These are phyloP conservation scores for Suillus brevipes DNA, from an alignment of 768 basidiomycete genomes.

Conservation along the genomic window DNA sequence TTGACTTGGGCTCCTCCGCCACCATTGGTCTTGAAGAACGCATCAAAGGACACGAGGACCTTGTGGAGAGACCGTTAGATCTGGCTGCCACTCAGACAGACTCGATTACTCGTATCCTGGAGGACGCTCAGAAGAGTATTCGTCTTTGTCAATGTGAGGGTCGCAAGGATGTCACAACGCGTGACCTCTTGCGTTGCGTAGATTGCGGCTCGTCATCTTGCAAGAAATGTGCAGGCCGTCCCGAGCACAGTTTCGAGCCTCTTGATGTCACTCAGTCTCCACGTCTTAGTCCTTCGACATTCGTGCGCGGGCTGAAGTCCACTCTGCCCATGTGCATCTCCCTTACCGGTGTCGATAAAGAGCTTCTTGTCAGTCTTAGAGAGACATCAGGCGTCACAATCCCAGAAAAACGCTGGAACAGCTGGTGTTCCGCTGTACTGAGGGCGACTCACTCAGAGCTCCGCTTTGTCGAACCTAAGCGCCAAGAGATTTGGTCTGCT, in stretches of 20 bases:
- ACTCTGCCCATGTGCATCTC: constrained; percentile 85
- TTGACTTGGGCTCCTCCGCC: constrained; percentile 37
- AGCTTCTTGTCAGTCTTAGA: constrained; percentile 54
- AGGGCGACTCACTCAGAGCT: constrained; percentile 62
- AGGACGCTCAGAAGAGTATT: constrained; percentile 64
- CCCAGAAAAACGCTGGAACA: constrained; percentile 57
- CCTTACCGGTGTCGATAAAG: constrained; percentile 49
- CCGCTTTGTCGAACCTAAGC: constrained; percentile 81
- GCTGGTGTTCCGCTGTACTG: constrained; percentile 69
- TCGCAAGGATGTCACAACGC: constrained; percentile 69
- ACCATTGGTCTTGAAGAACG: constrained; percentile 42
- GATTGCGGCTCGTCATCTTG: constrained; percentile 84
- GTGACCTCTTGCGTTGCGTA: constrained; percentile 63
- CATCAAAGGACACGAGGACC: constrained; percentile 73
- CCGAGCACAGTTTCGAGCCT: constrained; percentile 73
- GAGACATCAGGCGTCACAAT: constrained; percentile 41
- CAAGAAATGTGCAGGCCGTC: constrained; percentile 84
- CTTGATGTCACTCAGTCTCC: constrained; percentile 53
- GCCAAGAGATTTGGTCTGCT: constrained; percentile 86
- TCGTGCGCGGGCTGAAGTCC: constrained; percentile 76
- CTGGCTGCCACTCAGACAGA: constrained; percentile 53
- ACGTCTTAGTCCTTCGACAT: constrained; percentile 71
- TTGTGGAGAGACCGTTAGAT: constrained; percentile 65
- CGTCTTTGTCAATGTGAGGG: constrained; percentile 93
- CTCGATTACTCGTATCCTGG: constrained; percentile 57